Base-by-base conservation (phyloP, 169 alveolate species). In the Plasmodium yoelii region DNA sequence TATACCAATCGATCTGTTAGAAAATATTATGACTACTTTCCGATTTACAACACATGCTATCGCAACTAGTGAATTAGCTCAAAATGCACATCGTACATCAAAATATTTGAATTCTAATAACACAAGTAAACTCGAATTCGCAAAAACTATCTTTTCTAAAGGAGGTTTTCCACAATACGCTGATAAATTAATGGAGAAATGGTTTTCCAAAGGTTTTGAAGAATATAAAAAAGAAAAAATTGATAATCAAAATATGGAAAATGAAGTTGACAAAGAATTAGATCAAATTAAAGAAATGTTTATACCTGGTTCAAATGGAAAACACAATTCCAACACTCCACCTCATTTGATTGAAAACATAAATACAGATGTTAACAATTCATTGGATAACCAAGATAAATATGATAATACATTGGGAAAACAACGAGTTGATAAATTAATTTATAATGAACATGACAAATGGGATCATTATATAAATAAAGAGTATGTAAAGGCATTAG, bases 391-490 rank as follows among this genome's bases (percentile, higher is more conserved):
- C 6, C 51, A 90, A 15, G 94, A 80, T 13, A 64, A 75, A 18
- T 60, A n/a, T 60, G 88, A 75, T 26, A 87, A 90, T 46, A 92
- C 10, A 18, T 46, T 63, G 53, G 53, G 56, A 57, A 18, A 63
- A 53, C 46, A 56, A 42, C 34, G 82, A 86, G 84, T 90, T 39
- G 88, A 87, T 18, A 88, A 77, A 67, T 71, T 90, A n/a, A 77
- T 88, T 34, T 73, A 77, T 61, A 89, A 80, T 24, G 93, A 94
- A 73, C 74, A 92, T 39, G 93, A 92, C 26, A 92, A 90, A 53
- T 94, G 96, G 96, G 95, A 94, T 75, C 92, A 92, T 39, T 73
- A 90, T 75, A 77, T 94, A 28, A 94, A 92, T 71, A 64, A 88
- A 26, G 87, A 72, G 42, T 91, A 90, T 34, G 77, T 87, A 51